Percentiles rank a stretch among this genome's conserved stretches.
Evolutionary conservation across 345 rosid genomes (phyloP).

Genomic region (Combretum micranthum): DNA sequence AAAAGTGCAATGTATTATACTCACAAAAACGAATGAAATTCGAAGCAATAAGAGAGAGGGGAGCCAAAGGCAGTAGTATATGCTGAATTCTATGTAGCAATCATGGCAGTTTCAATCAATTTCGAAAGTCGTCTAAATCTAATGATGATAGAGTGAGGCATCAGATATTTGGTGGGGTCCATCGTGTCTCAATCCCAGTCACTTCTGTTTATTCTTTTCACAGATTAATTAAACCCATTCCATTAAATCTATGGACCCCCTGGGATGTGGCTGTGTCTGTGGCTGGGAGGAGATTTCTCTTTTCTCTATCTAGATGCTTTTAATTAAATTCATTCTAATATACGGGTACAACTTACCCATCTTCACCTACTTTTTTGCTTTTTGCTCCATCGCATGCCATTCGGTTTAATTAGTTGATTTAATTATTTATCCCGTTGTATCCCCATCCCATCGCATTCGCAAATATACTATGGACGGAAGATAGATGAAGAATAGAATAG

Average conservation of each 20-base stretch:
- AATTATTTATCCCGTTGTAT: no score
- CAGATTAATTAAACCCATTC: neutral
- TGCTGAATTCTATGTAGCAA: conserved; percentile 89
- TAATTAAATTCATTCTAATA: no score
- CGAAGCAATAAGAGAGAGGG: conserved; percentile 39
- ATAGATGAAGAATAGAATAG: no score
- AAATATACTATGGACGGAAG: no score
- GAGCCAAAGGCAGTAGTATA: conserved; percentile 17
- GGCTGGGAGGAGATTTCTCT: no score
- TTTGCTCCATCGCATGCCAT: no score
- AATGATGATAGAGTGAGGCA: conserved; percentile 77
- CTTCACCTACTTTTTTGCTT: no score
- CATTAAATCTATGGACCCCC: neutral
- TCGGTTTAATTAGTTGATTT: no score
- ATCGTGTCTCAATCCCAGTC: conserved; percentile 21
- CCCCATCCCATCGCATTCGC: no score
- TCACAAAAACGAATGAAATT: conserved; percentile 23
- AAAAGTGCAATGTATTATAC: conserved; percentile 40
- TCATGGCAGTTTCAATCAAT: conserved; percentile 69
- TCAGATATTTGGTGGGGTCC: conserved; percentile 56
- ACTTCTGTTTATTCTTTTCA: neutral
- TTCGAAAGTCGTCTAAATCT: conserved; percentile 45
- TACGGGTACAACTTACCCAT: no score
- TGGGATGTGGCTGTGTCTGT: no score
- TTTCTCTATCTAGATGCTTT: no score